Base-by-base conservation (phyloP, 805 yeast species). In the Lachancea waltii region DNA sequence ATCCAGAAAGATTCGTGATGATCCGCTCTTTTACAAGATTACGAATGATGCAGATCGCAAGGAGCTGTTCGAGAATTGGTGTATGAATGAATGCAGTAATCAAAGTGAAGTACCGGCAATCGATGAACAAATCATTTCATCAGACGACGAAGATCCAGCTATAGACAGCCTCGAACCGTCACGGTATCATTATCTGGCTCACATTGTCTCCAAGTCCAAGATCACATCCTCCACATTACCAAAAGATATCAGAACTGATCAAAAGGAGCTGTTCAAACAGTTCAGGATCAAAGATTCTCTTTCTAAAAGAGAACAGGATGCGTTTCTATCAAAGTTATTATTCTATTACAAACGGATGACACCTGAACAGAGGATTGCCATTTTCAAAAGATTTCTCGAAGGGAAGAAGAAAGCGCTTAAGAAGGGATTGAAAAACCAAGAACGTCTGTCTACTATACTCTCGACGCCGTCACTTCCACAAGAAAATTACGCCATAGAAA, bases 1-100 rank as follows among this genome's bases (percentile, higher is more conserved):
- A 50, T 55, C 68, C 8, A 46, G 51, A 9, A 62, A 61, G 35
- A 45, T 77, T 0, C 56, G 64, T 1, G 43, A 58, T n/a, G 76
- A 75, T 42, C 65, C 69, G 4, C 45, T 65, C 9, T 75, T 64
- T 47, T 53, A 59, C 17, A 38, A 42, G 1, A 41, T 73, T 14
- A 57, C 58, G 6, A 50, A 60, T 18, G 62, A 66, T 28, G 44
- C 51, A 14, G 48, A 50, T 7, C 55, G 79, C 24, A 60, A 58
- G 35, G 59, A 51, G 1, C 46, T 67, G 1, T 77, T 69, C 49
- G 69, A 71, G 30, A 50, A 58, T 19, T 77, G 83, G 82, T 54
- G 67, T 17, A 15, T 26, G 26, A 32, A 46, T 33, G 46, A 51
- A 8, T 50, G 54, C 16, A 56, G 51, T n/a, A 41, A 22, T 3